A percentile compares a stretch with the other conserved stretches of the same genome.
These are phyloP conservation scores for Diplodia seriata DNA, from an alignment of 2,329 filamentous ascomycete genomes.

Conservation along the genomic window DNA sequence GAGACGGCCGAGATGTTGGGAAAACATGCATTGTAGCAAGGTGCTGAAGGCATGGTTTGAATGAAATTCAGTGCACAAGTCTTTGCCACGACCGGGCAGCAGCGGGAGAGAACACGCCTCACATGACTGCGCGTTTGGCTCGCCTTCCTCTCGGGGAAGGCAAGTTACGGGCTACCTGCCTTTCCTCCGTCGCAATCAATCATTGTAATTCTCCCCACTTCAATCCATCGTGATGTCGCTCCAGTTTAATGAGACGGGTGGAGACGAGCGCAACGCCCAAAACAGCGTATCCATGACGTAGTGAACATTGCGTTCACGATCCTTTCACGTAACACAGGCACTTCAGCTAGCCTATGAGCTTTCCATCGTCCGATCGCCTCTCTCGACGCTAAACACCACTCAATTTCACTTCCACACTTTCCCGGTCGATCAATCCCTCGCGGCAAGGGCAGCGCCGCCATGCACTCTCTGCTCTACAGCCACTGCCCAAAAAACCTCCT, in stretches of 20 bases:
- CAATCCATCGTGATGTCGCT: neutral
- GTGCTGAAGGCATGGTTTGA: neutral
- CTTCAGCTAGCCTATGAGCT: neutral
- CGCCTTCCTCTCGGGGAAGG: neutral
- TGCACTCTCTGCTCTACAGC: constrained; percentile 41
- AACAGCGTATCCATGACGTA: constrained; percentile 28
- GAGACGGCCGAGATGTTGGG: neutral
- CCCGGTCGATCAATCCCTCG: neutral
- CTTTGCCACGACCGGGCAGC: neutral
- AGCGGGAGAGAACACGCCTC: neutral
- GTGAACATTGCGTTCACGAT: neutral
- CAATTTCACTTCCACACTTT: neutral
- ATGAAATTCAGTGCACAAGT: too few species aligned
- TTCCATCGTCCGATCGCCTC: neutral
- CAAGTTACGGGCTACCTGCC: neutral
- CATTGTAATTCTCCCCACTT: neutral
- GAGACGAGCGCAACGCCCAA: neutral
- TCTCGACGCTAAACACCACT: neutral
- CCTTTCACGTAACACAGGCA: constrained; percentile 7
- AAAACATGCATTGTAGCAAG: neutral
- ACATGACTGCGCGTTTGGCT: constrained; percentile 16
- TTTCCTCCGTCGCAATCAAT: neutral
- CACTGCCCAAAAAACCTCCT: constrained; percentile 58
- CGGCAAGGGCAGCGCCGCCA: constrained; percentile 5
- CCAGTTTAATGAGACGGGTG: neutral